Percentiles rank a stretch among this genome's conserved stretches.
These are phyloP conservation scores for Cyberlindnera sargentensis DNA, from an alignment of 805 yeast species.

Conservation along the genomic window DNA sequence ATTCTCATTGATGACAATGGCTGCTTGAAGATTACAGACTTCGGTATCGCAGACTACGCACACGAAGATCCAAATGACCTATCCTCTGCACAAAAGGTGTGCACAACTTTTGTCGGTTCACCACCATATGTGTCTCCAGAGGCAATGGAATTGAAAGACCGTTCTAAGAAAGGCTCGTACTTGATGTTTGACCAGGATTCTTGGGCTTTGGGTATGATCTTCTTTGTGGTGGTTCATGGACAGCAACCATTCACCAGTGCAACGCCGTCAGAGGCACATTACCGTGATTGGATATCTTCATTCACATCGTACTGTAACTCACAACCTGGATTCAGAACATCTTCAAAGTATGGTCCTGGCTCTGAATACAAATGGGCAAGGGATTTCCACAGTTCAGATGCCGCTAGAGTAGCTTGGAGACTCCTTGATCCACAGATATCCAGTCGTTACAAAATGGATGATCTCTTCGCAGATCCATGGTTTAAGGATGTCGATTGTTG, in stretches of 20 bases:
- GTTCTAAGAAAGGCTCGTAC: constrained; percentile 32
- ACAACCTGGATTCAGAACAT: constrained; percentile 43
- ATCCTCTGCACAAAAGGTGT: constrained; percentile 28
- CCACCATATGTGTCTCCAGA: constrained; percentile 83
- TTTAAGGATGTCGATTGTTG: constrained; percentile 55
- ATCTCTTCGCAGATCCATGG: constrained; percentile 58
- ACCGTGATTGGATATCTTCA: constrained; percentile 46
- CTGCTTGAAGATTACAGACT: constrained; percentile 62
- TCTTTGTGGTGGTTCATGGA: constrained; percentile 52
- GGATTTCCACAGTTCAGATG: constrained; percentile 48
- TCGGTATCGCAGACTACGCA: constrained; percentile 67
- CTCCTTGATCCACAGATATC: constrained; percentile 55
- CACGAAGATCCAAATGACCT: constrained; percentile 47
- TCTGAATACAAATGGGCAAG: constrained; percentile 64
- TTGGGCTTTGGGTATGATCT: constrained; percentile 67
- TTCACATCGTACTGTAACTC: constrained; percentile 33
- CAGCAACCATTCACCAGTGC: constrained; percentile 57
- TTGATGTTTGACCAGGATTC: constrained; percentile 64
- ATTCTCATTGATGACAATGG: constrained; percentile 54
- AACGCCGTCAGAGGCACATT: constrained; percentile 38
- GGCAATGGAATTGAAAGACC: constrained; percentile 45
- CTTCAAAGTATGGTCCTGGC: constrained; percentile 56
- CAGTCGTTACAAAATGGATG: constrained; percentile 47
- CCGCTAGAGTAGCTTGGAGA: constrained; percentile 69
- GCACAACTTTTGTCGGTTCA: constrained; percentile 58